Base-by-base conservation (phyloP, 345 rosid species). In the Corymbia maculata region DNA sequence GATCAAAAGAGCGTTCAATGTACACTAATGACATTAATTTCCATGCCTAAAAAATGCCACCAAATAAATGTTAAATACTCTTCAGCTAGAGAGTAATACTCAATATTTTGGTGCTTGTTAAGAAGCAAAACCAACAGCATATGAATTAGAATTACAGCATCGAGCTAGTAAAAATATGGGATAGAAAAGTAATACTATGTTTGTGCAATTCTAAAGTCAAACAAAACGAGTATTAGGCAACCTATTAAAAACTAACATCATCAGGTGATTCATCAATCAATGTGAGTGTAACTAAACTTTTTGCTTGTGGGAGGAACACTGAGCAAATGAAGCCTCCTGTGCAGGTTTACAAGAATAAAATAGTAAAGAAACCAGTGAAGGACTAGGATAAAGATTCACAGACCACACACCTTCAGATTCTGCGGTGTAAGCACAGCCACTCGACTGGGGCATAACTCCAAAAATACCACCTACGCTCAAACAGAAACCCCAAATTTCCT, bases 381-480 rank as follows among this genome's bases (percentile, higher is more conserved):
- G 49, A 75, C 15, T 44, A 6, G 1, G 28, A 75, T 9, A 15
- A 36, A 59, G 2, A 51, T 42, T 47, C 50, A 59, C 26, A 47
- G 36, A 55, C 22, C 28, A 45, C 88, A 80, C 82, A 97, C 99
- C 98, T 97, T 96, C 88, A 96, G 86, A 90, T 91, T 94, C 94
- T 97, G 98, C 61, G 97, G 97, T 47, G 93, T 89, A 87, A 98
- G 98, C 89, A 98, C 88, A 12, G 96, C 92, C 87, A 95, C 92
- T 86, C 99, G 92, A 93, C 97, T 97, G 14, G 98, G 88, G 91
- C 99, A 98, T 89, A 98, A 88, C 92, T 98, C 99, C 94, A 98
- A 89, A 92, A 98, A 97, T 79, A 98, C 98, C 87, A 92, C 99
- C 99, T 98, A 92, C n/a, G 52, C 51, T 30, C 87, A 89, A 88